A percentile compares a stretch with the other conserved stretches of the same genome.
Conservation (phyloP, 371 early-diverging fungal genomes). For the Haplosporangium sp. region DNA sequence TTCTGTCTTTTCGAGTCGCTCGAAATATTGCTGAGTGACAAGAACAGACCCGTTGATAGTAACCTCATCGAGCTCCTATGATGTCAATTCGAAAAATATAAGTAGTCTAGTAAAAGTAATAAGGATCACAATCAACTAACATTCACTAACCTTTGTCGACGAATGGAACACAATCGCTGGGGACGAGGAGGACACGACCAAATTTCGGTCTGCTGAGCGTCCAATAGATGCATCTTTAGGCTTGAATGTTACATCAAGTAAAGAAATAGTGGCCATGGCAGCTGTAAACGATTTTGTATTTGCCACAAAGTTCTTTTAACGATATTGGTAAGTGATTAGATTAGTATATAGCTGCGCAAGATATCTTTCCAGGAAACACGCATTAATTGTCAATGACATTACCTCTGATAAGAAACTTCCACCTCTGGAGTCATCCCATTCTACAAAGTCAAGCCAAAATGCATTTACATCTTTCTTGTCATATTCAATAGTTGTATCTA, state of each 20-base stretch:
- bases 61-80: conserved; percentile 22
- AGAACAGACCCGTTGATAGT: conserved; percentile 33
- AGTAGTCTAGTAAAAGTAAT: neutral
- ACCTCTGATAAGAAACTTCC: conserved; percentile 60
- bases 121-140: neutral
- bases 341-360: neutral
- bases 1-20: conserved; percentile 12
- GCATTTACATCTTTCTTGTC: conserved; percentile 35
- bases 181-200: conserved; percentile 41
- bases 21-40: conserved; percentile 43
- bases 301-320: conserved; percentile 60
- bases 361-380: neutral
- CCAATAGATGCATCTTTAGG: conserved; percentile 36
- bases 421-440: conserved; percentile 34
- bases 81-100: neutral
- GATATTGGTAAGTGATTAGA: conserved; percentile 1
- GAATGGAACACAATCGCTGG: conserved; percentile 64
- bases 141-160: conserved; percentile 32
- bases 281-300: conserved; percentile 55
- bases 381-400: conserved; percentile 1
- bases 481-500: conserved; percentile 13
- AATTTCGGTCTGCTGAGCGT: conserved; percentile 28
- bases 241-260: conserved; percentile 60
- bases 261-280: conserved; percentile 58
- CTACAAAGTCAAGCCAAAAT: conserved; percentile 68